Percentiles rank a stretch among this genome's conserved stretches.
Conservation (phyloP, 2,329 filamentous ascomycete species). For the Clonostachys chloroleuca region DNA sequence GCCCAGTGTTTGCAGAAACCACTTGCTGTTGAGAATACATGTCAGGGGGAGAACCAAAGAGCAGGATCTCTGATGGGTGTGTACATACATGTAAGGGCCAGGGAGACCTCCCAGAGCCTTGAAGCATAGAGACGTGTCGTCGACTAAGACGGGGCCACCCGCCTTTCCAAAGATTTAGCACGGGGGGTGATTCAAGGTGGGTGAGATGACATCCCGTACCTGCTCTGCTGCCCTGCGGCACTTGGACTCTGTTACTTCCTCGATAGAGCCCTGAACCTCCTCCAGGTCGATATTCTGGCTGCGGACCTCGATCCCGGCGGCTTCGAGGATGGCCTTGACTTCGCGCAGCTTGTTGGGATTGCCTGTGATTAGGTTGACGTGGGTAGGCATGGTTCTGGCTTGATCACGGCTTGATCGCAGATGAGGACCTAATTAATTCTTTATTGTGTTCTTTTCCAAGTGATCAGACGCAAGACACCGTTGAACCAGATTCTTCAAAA, state of each 20-base stretch:
- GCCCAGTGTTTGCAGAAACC: slow-evolving; percentile 82
- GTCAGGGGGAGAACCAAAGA: neutral
- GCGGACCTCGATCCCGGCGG: slow-evolving; percentile 62
- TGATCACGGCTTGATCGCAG: neutral
- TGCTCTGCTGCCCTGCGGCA: slow-evolving; percentile 74
- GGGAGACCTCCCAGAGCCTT: slow-evolving; percentile 86
- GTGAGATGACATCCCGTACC: slow-evolving; percentile 33
- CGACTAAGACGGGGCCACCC: slow-evolving; percentile 83
- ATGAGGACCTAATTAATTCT: too few species aligned
- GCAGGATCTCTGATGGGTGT: slow-evolving; percentile 1
- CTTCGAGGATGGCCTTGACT: slow-evolving; percentile 80
- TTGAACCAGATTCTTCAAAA: too few species aligned
- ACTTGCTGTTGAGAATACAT: slow-evolving; percentile 62
- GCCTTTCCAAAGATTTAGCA: slow-evolving; percentile 44
- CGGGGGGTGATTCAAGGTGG: neutral
- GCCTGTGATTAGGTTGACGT: slow-evolving; percentile 90
- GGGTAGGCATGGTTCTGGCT: slow-evolving; percentile 28
- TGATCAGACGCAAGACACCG: too few species aligned
- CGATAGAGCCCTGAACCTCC: slow-evolving; percentile 88
- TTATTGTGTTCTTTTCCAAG: too few species aligned
- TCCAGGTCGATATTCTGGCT: slow-evolving; percentile 75
- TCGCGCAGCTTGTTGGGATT: slow-evolving; percentile 93
- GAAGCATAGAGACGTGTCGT: slow-evolving; percentile 95
- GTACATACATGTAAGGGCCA: slow-evolving; percentile 90
- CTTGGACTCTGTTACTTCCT: slow-evolving; percentile 89